A percentile compares a stretch with the other conserved stretches of the same genome.
Conservation (phyloP, 768 basidiomycete species). For the Scleroderma citrinum region DNA sequence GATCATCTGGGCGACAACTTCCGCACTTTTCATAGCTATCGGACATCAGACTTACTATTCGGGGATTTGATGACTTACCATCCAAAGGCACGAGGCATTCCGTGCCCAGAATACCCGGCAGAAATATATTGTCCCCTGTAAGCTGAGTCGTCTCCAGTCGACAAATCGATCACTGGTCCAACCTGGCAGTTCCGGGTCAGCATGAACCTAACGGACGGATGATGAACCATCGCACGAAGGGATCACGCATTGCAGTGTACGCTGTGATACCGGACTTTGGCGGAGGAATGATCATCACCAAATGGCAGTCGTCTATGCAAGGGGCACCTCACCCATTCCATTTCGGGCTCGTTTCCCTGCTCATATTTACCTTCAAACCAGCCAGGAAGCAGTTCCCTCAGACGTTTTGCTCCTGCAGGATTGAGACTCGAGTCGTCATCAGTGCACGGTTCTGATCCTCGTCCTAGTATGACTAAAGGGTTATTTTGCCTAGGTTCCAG, state of each 20-base stretch:
- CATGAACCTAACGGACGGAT: no score
- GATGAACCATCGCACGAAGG: no score
- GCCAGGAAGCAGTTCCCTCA: slow-evolving; percentile 55
- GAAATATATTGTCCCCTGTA: slow-evolving; percentile 62
- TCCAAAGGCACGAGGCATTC: slow-evolving; percentile 71
- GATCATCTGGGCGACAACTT: slow-evolving; percentile 58
- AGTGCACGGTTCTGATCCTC: slow-evolving; percentile 52
- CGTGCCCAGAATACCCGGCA: slow-evolving; percentile 68
- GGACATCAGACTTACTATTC: not conserved
- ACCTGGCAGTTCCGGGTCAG: slow-evolving; percentile 47
- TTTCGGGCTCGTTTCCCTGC: slow-evolving; percentile 47
- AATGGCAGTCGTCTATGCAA: no score
- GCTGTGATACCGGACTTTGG: no score
- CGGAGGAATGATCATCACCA: no score
- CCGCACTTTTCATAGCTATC: slow-evolving; percentile 43
- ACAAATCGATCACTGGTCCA: slow-evolving; percentile 45
- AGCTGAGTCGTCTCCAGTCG: slow-evolving; percentile 11
- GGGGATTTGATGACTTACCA: slow-evolving; percentile 36
- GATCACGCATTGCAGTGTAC: no score
- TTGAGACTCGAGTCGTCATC: slow-evolving; percentile 56
- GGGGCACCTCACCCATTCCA: slow-evolving; percentile 66
- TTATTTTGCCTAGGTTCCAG: slow-evolving; percentile 23
- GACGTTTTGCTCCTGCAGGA: slow-evolving; percentile 36
- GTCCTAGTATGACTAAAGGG: slow-evolving; percentile 70
- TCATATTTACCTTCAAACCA: slow-evolving; percentile 45